Conservation (phyloP, 345 rosid species). For the Eucalyptus virginea region DNA sequence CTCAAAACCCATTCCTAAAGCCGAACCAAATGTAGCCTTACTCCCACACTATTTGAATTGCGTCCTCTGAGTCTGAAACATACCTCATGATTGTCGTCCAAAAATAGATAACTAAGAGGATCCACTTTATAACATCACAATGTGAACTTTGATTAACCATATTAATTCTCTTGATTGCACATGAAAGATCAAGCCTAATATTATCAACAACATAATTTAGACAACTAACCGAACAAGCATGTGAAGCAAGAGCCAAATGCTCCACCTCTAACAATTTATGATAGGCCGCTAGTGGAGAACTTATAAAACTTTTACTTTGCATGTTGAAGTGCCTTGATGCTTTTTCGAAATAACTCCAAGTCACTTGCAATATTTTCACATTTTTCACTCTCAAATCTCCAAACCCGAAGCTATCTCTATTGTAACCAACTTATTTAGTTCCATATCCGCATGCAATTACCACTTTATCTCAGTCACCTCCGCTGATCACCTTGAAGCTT, state of each 20-base stretch:
- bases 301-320: neutral
- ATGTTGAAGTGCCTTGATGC: neutral
- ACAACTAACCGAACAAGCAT: neutral
- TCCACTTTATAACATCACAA: neutral
- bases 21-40: neutral
- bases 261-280: neutral
- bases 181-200: neutral
- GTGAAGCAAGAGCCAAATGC: neutral
- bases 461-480: neutral
- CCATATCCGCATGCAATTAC: neutral
- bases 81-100: neutral
- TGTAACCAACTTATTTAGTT: neutral
- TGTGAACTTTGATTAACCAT: neutral
- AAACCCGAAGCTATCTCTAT: neutral
- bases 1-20: too few relatives aligned
- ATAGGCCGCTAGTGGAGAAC: neutral
- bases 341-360: neutral
- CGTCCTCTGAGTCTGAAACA: rapidly evolving
- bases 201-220: neutral
- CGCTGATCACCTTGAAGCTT: neutral
- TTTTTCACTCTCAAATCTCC: neutral
- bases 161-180: neutral
- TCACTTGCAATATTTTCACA: neutral
- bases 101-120: neutral
- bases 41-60: neutral